Conservation (phyloP, 331 rosid genomes). For the Saraca asoca region DNA sequence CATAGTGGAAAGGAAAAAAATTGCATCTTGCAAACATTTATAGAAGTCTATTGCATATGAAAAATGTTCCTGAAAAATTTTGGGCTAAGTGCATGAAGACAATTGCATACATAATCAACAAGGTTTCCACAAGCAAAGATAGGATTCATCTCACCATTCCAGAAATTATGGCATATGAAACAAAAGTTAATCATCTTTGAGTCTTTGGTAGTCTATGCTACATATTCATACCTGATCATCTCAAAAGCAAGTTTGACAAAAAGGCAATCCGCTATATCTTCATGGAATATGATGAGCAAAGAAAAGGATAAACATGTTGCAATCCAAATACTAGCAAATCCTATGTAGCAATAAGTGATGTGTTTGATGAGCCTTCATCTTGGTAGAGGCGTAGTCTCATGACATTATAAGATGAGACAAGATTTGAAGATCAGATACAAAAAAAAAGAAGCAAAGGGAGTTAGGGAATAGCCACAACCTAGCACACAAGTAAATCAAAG, state of each 20-base stretch:
- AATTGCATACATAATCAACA: background rate
- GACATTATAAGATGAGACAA: background rate
- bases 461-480: background rate
- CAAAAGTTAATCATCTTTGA: background rate
- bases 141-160: background rate
- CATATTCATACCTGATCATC: background rate
- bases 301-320: constrained; percentile 13
- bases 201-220: constrained; percentile 1
- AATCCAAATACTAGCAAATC: background rate
- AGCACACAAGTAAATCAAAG: too few relatives aligned
- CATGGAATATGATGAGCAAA: background rate
- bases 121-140: background rate
- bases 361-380: constrained; percentile 5
- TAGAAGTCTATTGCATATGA: too few relatives aligned
- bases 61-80: too few relatives aligned
- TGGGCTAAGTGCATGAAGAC: too few relatives aligned
- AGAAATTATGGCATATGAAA: background rate
- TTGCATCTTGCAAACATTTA: too few relatives aligned
- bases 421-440: background rate
- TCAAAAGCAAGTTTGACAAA: background rate
- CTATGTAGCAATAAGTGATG: background rate
- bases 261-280: background rate
- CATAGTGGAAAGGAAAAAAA: too few relatives aligned
- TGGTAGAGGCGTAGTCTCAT: background rate
- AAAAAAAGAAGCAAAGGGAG: too few relatives aligned